Evolutionary conservation across 768 basidiomycete species (phyloP).

Genomic region (Hypholoma fasciculare): DNA sequence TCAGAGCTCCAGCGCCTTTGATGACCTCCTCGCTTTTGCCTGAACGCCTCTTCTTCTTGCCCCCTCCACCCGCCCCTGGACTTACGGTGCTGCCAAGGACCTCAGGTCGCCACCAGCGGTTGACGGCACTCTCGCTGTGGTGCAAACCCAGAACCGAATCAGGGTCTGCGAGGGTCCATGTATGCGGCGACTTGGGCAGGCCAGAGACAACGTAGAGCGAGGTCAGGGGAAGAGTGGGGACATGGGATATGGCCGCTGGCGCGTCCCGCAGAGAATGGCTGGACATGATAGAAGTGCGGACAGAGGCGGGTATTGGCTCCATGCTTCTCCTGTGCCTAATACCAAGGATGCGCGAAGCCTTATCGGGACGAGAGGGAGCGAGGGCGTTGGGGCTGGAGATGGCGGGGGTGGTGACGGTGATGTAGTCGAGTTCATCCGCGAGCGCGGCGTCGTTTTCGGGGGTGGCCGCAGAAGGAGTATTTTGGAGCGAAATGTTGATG

Average conservation of each 20-base stretch:
- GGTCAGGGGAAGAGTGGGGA: slow-evolving; percentile 73
- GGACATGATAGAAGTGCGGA: slow-evolving; percentile 76
- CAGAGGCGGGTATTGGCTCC: slow-evolving; percentile 82
- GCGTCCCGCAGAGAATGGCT: slow-evolving; percentile 64
- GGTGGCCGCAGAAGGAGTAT: slow-evolving; percentile 24
- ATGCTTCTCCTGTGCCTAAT: slow-evolving; percentile 75
- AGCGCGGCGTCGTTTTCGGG: slow-evolving; percentile 45
- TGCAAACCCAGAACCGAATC: slow-evolving; percentile 80
- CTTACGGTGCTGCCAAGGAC: slow-evolving; percentile 87
- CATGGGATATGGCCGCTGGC: slow-evolving; percentile 58
- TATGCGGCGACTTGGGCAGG: slow-evolving; percentile 85
- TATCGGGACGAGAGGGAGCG: slow-evolving; percentile 54
- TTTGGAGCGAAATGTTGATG: slow-evolving; percentile 50
- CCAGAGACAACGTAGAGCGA: slow-evolving; percentile 88
- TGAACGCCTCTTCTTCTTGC: slow-evolving; percentile 74
- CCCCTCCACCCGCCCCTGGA: slow-evolving; percentile 79
- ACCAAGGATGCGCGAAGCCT: slow-evolving; percentile 77
- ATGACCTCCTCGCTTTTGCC: slow-evolving; percentile 62
- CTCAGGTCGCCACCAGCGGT: slow-evolving; percentile 89
- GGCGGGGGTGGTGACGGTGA: slow-evolving; percentile 42
- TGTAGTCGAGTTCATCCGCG: slow-evolving; percentile 76
- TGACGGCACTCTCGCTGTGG: slow-evolving; percentile 83
- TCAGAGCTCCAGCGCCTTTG: slow-evolving; percentile 79
- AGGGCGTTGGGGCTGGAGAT: slow-evolving; percentile 34
- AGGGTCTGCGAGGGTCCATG: slow-evolving; percentile 87